phyloP scores from a whole-genome alignment of 1,284 basidiomycete species.

The Phellopilus nigrolimitatus region DNA sequence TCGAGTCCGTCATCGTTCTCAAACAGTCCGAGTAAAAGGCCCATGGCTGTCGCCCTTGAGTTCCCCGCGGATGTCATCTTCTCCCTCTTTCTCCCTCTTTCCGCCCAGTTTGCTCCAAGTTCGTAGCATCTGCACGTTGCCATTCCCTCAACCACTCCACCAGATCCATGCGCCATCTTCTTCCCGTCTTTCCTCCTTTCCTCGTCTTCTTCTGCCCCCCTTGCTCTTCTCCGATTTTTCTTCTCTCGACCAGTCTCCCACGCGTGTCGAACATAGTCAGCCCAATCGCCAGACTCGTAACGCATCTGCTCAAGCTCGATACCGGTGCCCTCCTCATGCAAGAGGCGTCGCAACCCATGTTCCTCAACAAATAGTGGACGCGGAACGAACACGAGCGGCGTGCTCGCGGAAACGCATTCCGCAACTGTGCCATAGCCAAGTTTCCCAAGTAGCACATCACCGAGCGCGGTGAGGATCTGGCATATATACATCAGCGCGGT shows the following conservation, averaged over 20 bases:
- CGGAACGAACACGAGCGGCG: constrained; percentile 72
- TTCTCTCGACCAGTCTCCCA: constrained; percentile 41
- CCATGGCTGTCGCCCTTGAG: no score
- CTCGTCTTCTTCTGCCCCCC: constrained; percentile 33
- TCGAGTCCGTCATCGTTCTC: no score
- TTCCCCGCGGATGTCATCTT: no score
- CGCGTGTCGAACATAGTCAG: constrained; percentile 49
- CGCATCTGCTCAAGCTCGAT: constrained; percentile 55
- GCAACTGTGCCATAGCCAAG: constrained; percentile 72
- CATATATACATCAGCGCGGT: constrained; percentile 72
- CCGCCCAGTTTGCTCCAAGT: neutral
- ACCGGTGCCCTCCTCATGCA: constrained; percentile 56
- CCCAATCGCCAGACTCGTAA: constrained; percentile 72
- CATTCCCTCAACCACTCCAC: constrained; percentile 45
- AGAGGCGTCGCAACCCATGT: constrained; percentile 61
- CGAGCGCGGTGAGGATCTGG: constrained; percentile 70
- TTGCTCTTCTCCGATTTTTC: constrained; percentile 39
- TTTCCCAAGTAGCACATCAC: constrained; percentile 75
- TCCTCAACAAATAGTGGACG: constrained; percentile 77
- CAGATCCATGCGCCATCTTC: constrained; percentile 45
- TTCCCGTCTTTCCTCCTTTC: constrained; percentile 39
- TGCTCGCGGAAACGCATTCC: constrained; percentile 64
- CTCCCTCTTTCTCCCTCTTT: neutral
- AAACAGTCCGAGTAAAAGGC: no score
- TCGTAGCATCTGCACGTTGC: constrained; percentile 18